Conservation (phyloP, 2,329 filamentous ascomycete genomes). For the Macrophomina tecta region DNA sequence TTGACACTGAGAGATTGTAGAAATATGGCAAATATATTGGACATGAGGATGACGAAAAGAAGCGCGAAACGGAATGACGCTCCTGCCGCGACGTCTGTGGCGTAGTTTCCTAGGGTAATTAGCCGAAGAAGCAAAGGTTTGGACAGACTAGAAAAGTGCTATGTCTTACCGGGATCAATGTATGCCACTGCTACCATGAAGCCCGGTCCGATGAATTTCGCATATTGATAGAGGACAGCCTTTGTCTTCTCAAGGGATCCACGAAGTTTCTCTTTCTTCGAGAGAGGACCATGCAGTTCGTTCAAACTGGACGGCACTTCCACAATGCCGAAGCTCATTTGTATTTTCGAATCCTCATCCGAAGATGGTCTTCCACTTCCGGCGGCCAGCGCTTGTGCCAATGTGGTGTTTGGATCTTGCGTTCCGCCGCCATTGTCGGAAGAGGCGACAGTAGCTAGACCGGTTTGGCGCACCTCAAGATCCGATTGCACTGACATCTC, state of each 20-base stretch:
- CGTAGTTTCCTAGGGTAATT: slow-evolving; percentile 64
- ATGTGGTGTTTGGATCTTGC: not conserved
- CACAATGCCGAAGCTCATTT: not conserved
- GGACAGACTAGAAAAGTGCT: no score
- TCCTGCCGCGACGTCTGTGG: slow-evolving; percentile 72
- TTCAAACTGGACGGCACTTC: not conserved
- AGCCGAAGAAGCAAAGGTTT: not conserved
- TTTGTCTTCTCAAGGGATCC: not conserved
- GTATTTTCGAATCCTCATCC: not conserved
- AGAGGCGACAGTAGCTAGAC: not conserved
- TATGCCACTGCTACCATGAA: slow-evolving; percentile 64
- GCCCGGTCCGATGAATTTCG: slow-evolving; percentile 68
- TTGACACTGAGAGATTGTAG: slow-evolving; percentile 72
- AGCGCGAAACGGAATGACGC: slow-evolving; percentile 69
- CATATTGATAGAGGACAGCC: slow-evolving; percentile 53
- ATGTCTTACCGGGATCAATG: slow-evolving; percentile 52
- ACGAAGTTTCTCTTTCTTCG: not conserved
- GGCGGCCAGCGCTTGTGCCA: not conserved
- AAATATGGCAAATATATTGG: slow-evolving; percentile 74
- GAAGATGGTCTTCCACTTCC: not conserved
- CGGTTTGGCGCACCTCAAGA: not conserved
- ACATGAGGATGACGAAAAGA: slow-evolving; percentile 71
- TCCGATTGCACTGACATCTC: not conserved
- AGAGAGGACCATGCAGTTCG: not conserved
- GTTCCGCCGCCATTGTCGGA: not conserved